phyloP scores from a whole-genome alignment of 306 rosid species.

The Rubus parviflorus region DNA sequence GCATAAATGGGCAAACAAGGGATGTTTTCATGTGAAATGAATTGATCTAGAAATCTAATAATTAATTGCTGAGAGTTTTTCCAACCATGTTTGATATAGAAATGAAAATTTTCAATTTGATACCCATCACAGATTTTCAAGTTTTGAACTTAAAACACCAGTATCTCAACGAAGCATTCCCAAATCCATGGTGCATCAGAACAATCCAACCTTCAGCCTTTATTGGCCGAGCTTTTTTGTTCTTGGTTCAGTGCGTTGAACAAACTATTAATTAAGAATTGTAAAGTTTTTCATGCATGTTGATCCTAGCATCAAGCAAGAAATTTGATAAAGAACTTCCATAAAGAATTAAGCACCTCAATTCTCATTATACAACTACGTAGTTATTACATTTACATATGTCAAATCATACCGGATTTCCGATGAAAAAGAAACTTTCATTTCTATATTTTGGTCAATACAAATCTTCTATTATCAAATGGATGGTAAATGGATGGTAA shows the following conservation, averaged over 20 bases:
- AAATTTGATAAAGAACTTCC: background rate
- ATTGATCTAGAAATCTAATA: background rate
- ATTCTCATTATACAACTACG: background rate
- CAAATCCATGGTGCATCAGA: background rate
- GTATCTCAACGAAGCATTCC: background rate
- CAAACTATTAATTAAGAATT: too few species aligned
- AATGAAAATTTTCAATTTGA: background rate
- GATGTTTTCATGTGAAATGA: background rate
- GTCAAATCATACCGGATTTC: too few species aligned
- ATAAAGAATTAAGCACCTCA: background rate
- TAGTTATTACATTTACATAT: too few species aligned
- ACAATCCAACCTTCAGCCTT: background rate
- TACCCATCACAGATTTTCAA: background rate
- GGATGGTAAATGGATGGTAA: too few species aligned
- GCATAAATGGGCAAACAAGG: constrained; percentile 2
- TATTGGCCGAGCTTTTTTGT: background rate
- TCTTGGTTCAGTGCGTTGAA: too few species aligned
- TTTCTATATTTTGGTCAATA: too few species aligned
- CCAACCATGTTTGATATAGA: background rate
- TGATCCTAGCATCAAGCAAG: too few species aligned
- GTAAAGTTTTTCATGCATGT: too few species aligned
- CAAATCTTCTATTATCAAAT: too few species aligned
- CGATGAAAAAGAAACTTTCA: too few species aligned
- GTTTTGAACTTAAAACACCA: background rate
- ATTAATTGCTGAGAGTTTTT: background rate